phyloP scores from a whole-genome alignment of 2,329 filamentous ascomycete genomes.

The Ceratocystis harringtonii region DNA sequence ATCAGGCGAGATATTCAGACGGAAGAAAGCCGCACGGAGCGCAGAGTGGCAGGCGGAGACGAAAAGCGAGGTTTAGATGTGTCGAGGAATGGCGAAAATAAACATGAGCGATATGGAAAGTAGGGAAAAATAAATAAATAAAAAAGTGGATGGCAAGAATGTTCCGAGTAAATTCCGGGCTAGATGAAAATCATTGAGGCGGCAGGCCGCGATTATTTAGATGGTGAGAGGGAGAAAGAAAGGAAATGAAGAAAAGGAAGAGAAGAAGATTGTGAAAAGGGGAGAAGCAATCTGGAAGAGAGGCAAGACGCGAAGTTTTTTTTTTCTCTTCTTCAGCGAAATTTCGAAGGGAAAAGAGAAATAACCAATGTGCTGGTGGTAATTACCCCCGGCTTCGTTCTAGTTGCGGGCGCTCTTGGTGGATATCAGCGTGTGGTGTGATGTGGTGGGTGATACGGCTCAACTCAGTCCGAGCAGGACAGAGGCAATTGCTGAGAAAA shows the following conservation, averaged over 20 bases:
- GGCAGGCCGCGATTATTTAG: background rate
- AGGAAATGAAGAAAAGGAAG: background rate
- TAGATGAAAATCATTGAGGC: background rate
- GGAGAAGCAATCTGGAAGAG: background rate
- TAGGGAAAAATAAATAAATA: background rate
- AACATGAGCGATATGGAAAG: background rate
- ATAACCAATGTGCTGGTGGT: background rate
- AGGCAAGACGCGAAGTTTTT: background rate
- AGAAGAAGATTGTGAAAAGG: background rate
- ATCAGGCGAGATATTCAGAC: background rate
- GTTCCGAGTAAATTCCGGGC: background rate
- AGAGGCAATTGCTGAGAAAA: background rate
- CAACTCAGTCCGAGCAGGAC: background rate
- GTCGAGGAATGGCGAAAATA: conserved; percentile 3
- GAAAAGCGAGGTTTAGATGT: background rate
- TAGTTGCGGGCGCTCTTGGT: conserved; percentile 1
- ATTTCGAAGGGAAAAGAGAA: background rate
- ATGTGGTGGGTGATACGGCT: background rate
- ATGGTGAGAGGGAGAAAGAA: background rate
- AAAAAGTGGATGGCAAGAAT: background rate
- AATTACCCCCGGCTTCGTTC: conserved; percentile 2
- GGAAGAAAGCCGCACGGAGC: conserved; percentile 2
- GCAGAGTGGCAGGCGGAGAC: background rate
- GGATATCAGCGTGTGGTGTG: background rate
- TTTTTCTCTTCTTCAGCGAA: background rate